Conservation (phyloP, 768 basidiomycete genomes). For the Hemileccinum rubropunctum region DNA sequence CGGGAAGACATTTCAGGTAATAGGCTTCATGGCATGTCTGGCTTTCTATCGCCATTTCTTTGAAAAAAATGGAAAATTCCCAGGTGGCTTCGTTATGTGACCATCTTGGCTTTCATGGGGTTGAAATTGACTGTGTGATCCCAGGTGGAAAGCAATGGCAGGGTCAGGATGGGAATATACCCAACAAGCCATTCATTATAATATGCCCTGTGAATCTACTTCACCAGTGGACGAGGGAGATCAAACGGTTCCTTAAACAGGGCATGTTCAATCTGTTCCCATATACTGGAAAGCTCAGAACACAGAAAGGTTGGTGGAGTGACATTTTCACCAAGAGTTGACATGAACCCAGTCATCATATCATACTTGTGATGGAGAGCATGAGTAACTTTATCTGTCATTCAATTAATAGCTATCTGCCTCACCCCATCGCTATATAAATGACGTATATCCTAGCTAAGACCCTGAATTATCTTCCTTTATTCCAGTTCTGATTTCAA, state of each 20-base stretch:
- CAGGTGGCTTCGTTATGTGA: background rate
- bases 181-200: background rate
- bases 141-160: background rate
- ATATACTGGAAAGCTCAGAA: background rate
- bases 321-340: too few species aligned
- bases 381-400: too few species aligned
- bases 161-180: background rate
- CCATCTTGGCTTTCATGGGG: too few species aligned
- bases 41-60: conserved; percentile 3
- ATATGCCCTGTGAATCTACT: background rate
- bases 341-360: too few species aligned
- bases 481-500: too few species aligned
- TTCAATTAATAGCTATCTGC: too few species aligned
- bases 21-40: conserved; percentile 13
- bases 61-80: background rate
- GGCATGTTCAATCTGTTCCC: conserved; percentile 1
- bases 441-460: too few species aligned
- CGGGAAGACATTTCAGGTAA: conserved; percentile 21
- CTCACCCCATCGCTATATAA: too few species aligned
- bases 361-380: too few species aligned
- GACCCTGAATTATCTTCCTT: too few species aligned
- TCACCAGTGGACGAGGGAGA: background rate
- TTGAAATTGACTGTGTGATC: too few species aligned
- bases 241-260: background rate
- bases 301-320: too few species aligned